Percentiles rank a stretch among this genome's conserved stretches.
phyloP scores from a whole-genome alignment of 352 stramenopile genomes.

The Phytophthora agathidicida region DNA sequence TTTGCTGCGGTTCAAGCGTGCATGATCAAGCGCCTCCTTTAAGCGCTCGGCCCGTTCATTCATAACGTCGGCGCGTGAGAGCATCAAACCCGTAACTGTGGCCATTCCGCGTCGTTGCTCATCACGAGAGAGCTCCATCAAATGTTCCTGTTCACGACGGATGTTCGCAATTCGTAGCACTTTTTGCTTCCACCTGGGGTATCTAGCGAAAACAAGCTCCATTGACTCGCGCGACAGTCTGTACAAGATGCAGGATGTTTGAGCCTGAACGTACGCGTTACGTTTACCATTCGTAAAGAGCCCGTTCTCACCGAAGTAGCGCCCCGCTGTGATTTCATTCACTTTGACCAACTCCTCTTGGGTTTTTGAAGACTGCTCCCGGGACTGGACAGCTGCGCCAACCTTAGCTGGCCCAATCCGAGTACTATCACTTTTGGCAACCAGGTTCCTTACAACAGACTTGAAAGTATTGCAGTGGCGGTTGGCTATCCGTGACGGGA shows the following conservation, averaged over 20 bases:
- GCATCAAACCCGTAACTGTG: slow-evolving; percentile 17
- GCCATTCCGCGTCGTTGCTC: slow-evolving; percentile 21
- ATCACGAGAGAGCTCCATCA: slow-evolving; percentile 29
- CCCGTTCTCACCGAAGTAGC: slow-evolving; percentile 75
- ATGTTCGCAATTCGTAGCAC: slow-evolving; percentile 59
- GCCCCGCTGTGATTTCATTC: slow-evolving; percentile 56
- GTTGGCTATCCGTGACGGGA: slow-evolving; percentile 23
- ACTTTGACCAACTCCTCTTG: slow-evolving; percentile 24
- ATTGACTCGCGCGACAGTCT: slow-evolving; percentile 66
- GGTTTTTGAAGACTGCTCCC: neutral
- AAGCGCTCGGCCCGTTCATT: slow-evolving; percentile 29
- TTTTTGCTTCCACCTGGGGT: slow-evolving; percentile 59
- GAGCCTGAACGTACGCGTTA: slow-evolving; percentile 53
- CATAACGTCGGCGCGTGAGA: slow-evolving; percentile 30
- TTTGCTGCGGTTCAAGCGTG: slow-evolving; percentile 10
- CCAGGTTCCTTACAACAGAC: slow-evolving; percentile 11
- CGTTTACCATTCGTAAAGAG: slow-evolving; percentile 64
- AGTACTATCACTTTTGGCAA: neutral
- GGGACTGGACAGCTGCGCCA: too few relatives aligned
- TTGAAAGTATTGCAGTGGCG: slow-evolving; percentile 18
- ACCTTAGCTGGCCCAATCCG: neutral
- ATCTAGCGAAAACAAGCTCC: slow-evolving; percentile 52
- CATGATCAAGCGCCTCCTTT: slow-evolving; percentile 25
- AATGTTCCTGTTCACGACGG: slow-evolving; percentile 52
- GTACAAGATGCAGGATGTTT: slow-evolving; percentile 77